Percentiles rank a stretch among this genome's conserved stretches.
phyloP scores from a whole-genome alignment of 2,329 filamentous ascomycete species.

The Chlorencoelia australis region DNA sequence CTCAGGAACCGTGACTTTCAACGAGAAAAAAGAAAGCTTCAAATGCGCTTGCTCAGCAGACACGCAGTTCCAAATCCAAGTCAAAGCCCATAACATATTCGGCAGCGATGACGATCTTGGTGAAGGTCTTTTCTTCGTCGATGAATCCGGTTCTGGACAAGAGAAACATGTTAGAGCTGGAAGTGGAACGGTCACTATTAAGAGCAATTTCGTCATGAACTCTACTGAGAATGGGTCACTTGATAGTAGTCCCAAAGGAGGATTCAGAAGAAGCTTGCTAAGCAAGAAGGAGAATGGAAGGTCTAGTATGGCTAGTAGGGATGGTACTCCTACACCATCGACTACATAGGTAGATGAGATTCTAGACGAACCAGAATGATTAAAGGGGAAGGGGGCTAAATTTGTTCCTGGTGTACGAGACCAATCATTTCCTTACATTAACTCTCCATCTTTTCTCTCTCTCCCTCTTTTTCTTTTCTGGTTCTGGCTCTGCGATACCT shows the following conservation, averaged over 20 bases:
- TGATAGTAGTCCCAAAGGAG: conserved; percentile 33
- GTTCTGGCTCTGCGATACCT: no score
- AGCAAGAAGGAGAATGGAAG: conserved; percentile 37
- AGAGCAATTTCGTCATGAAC: conserved; percentile 56
- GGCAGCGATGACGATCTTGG: conserved; percentile 76
- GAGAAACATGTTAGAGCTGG: conserved; percentile 72
- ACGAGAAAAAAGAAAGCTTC: conserved; percentile 58
- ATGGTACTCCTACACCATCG: conserved; percentile 32
- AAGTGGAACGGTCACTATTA: conserved; percentile 59
- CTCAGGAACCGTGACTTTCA: conserved; percentile 55
- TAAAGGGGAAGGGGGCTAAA: no score
- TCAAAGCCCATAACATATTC: conserved; percentile 78
- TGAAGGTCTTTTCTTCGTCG: conserved; percentile 83
- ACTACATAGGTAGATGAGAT: no score
- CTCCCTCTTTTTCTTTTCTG: no score
- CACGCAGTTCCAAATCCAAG: conserved; percentile 74
- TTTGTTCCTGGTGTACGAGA: no score
- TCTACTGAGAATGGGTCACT: conserved; percentile 30
- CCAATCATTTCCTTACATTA: no score
- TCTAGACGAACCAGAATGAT: no score
- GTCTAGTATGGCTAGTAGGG: conserved; percentile 29
- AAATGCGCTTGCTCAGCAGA: conserved; percentile 71
- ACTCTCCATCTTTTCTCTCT: no score
- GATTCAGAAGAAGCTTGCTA: conserved; percentile 43
- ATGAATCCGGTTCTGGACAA: conserved; percentile 57